Evolutionary conservation across 495 filamentous ascomycete genomes (phyloP).

Genomic region (Xylaria bambusicola): DNA sequence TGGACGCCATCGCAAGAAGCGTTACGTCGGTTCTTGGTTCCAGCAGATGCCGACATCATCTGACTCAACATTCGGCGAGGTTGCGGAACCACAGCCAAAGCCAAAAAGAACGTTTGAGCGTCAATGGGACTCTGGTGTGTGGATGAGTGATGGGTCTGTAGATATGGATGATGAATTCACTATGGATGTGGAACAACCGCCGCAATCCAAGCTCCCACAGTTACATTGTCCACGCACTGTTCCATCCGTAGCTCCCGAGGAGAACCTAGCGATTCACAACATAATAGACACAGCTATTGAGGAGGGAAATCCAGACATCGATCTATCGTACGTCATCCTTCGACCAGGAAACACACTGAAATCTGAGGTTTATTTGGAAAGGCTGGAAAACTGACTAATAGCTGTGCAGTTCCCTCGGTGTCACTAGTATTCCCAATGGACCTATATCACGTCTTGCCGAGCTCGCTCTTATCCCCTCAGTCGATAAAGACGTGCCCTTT

Average conservation of each 20-base stretch:
- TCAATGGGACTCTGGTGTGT: conserved; percentile 80
- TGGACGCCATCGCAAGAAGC: conserved; percentile 58
- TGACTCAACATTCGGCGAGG: conserved; percentile 43
- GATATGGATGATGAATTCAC: conserved; percentile 41
- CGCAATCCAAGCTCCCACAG: conserved; percentile 27
- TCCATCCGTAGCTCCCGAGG: conserved; percentile 24
- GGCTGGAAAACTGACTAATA: conserved; percentile 10
- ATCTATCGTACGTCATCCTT: conserved; percentile 43
- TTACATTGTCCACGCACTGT: conserved; percentile 22
- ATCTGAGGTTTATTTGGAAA: neutral
- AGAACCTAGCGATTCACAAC: conserved; percentile 34
- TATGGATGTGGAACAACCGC: conserved; percentile 24
- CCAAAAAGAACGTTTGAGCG: conserved; percentile 60
- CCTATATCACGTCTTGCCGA: conserved; percentile 60
- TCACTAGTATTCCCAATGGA: conserved; percentile 44
- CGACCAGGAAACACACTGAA: neutral
- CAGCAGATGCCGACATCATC: conserved; percentile 54
- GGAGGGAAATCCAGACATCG: conserved; percentile 59
- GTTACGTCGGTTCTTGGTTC: conserved; percentile 73
- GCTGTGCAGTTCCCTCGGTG: conserved; percentile 31
- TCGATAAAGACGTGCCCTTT: conserved; percentile 41
- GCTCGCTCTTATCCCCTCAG: conserved; percentile 54
- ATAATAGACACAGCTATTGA: conserved; percentile 61
- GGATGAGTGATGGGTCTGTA: conserved; percentile 64
- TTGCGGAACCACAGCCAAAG: conserved; percentile 29